Conservation (phyloP, 495 filamentous ascomycete genomes). For the Penicillium turbatum region DNA sequence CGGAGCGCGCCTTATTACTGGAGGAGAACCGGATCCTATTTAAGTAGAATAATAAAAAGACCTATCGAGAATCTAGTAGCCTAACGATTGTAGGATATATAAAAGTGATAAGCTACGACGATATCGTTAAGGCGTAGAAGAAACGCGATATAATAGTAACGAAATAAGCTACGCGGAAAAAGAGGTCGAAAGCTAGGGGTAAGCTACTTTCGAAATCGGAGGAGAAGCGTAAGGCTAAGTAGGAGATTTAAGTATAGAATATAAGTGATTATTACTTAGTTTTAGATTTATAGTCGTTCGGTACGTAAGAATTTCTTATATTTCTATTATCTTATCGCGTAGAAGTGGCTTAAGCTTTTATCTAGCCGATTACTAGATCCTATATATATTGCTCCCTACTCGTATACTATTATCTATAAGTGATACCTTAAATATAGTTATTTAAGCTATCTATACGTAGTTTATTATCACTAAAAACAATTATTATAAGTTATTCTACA, state of each 20-base stretch:
- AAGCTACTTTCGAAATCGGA: constrained; percentile 11
- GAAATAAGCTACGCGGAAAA: not conserved
- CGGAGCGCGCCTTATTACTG: constrained; percentile 24
- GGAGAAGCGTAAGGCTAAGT: constrained; percentile 15
- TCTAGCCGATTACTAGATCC: not conserved
- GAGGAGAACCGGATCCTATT: constrained; percentile 24
- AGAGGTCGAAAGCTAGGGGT: not conserved
- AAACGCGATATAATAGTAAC: constrained; percentile 17
- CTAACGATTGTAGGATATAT: constrained; percentile 27
- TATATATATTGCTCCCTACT: constrained; percentile 3
- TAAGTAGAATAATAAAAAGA: constrained; percentile 30
- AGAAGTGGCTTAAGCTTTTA: not conserved
- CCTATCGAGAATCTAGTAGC: constrained; percentile 26
- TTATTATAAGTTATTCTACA: not conserved
- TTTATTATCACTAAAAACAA: not conserved
- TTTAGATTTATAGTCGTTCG: constrained; percentile 12
- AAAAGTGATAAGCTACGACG: constrained; percentile 36
- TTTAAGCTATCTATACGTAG: not conserved
- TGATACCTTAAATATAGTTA: not conserved
- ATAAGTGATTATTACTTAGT: constrained; percentile 15
- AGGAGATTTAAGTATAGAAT: constrained; percentile 16
- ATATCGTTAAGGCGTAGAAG: constrained; percentile 32
- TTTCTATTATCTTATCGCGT: constrained; percentile 2
- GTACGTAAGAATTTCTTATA: constrained; percentile 1
- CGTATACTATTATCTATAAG: not conserved